phyloP scores from a whole-genome alignment of 306 rosid genomes.

The Aeschynomene evenia region DNA sequence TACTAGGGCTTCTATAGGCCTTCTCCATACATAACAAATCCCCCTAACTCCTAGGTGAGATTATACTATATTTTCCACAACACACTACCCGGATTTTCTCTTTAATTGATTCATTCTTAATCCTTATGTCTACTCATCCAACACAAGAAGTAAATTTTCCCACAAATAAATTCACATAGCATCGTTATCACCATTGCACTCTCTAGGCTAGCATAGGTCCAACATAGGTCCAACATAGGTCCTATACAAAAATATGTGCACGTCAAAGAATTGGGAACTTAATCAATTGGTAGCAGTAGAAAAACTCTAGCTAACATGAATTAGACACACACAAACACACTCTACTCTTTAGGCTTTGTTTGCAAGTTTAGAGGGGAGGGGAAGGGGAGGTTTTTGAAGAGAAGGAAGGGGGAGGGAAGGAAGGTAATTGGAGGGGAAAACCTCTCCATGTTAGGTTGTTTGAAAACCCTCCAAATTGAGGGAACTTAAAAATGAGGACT shows the following conservation, averaged over 20 bases:
- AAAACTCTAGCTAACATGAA: background rate
- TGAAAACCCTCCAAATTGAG: too few relatives aligned
- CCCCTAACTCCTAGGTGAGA: background rate
- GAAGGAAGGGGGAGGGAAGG: too few relatives aligned
- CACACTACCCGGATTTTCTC: background rate
- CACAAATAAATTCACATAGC: slow-evolving; percentile 1
- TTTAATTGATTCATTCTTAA: too few relatives aligned
- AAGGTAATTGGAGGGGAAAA: too few relatives aligned
- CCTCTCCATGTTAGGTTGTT: too few relatives aligned
- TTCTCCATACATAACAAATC: background rate
- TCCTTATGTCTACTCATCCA: background rate
- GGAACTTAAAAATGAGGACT: too few relatives aligned
- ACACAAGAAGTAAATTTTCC: background rate
- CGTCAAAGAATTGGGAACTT: background rate
- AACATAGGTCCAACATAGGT: too few relatives aligned
- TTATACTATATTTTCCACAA: too few relatives aligned
- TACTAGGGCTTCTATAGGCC: background rate
- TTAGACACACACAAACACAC: too few relatives aligned
- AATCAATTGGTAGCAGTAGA: background rate
- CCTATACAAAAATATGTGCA: background rate
- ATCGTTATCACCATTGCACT: background rate
- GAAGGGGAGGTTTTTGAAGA: too few relatives aligned
- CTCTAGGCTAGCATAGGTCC: background rate
- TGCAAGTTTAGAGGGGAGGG: too few relatives aligned
- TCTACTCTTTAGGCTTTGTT: too few relatives aligned